These are phyloP conservation scores for Claviceps sp. DNA, from an alignment of 2,329 filamentous ascomycete species.

Conservation along the genomic window DNA sequence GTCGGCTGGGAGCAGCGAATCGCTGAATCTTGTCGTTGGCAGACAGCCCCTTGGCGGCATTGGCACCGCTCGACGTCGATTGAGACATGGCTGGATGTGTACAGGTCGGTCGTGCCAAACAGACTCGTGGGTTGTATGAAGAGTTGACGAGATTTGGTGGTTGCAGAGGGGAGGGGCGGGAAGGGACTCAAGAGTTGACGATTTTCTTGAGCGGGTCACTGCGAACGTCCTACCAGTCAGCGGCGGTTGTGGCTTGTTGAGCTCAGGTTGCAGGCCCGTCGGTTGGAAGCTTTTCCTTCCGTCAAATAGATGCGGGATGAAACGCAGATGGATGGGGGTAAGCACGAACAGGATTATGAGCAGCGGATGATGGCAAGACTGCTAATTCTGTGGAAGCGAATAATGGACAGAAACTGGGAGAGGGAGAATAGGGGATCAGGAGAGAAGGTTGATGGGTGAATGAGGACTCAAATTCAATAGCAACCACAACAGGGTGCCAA, in stretches of 20 bases:
- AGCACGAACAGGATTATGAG: background rate
- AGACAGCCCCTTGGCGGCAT: slow-evolving; percentile 43
- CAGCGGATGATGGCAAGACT: background rate
- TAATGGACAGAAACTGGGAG: background rate
- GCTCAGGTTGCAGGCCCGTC: background rate
- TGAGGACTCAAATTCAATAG: background rate
- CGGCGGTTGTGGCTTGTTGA: slow-evolving; percentile 3
- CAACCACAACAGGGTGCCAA: background rate
- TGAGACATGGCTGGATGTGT: slow-evolving; percentile 32
- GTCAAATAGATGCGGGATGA: background rate
- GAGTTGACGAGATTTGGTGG: slow-evolving; percentile 3
- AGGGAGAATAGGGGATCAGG: background rate
- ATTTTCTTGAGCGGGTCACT: slow-evolving; percentile 7
- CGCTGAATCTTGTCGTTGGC: slow-evolving; percentile 99
- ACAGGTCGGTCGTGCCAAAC: slow-evolving; percentile 6
- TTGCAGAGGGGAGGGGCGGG: background rate
- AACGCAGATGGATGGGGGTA: background rate
- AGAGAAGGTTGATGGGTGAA: background rate
- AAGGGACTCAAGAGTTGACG: background rate
- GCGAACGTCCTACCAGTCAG: slow-evolving; percentile 1
- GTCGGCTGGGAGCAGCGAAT: slow-evolving; percentile 84
- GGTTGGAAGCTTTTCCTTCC: background rate
- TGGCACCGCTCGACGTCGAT: slow-evolving; percentile 33
- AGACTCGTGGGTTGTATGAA: background rate
- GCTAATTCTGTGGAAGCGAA: background rate